Conservation (phyloP, 164 flowering plant genomes). For the Vitis amurensis region DNA sequence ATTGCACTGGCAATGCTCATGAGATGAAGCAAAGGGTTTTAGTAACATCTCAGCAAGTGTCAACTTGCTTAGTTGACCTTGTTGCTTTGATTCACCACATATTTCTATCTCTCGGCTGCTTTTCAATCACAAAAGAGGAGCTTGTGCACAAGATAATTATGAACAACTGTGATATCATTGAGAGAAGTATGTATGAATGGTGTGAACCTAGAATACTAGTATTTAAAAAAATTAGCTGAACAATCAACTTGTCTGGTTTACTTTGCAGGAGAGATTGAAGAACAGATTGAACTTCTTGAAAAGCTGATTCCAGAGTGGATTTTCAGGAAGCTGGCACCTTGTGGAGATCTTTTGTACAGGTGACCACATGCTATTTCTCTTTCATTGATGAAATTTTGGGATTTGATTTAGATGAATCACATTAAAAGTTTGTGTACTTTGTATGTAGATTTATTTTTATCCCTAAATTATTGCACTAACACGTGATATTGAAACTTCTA, state of each 20-base stretch:
- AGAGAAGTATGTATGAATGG: constrained; percentile 36
- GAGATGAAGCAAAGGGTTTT: constrained; percentile 7
- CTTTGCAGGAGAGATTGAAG: constrained; percentile 55
- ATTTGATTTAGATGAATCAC: neutral
- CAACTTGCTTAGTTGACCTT: constrained; percentile 37
- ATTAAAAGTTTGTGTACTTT: no score
- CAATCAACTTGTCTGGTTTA: neutral
- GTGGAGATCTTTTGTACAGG: constrained; percentile 64
- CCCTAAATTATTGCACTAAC: no score
- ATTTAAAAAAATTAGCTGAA: neutral
- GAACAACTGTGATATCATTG: constrained; percentile 42
- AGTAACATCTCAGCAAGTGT: constrained; percentile 21
- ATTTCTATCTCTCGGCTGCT: constrained; percentile 39
- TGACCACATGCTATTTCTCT: constrained; percentile 19
- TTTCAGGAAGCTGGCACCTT: constrained; percentile 36
- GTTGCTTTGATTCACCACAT: constrained; percentile 39
- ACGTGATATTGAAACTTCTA: no score
- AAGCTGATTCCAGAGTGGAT: constrained; percentile 72
- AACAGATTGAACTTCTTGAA: constrained; percentile 59
- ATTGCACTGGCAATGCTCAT: neutral
- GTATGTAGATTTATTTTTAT: no score
- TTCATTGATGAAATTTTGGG: neutral
- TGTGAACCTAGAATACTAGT: neutral
- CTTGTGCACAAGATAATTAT: constrained; percentile 66
- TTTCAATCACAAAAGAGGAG: constrained; percentile 67